Conservation (phyloP, 2,329 filamentous ascomycete species). For the Meredithiella fracta region DNA sequence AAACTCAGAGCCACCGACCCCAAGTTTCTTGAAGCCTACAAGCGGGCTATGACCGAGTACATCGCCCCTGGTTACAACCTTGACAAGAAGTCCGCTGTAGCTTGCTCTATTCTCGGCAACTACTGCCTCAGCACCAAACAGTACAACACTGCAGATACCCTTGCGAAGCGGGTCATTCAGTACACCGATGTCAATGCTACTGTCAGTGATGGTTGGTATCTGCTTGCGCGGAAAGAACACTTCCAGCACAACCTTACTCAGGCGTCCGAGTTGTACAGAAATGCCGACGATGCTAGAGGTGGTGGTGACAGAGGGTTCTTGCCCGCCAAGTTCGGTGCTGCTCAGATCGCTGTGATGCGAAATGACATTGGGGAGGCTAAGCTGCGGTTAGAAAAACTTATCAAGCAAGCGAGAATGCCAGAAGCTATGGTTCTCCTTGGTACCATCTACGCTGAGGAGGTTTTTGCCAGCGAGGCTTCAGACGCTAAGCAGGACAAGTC, state of each 20-base stretch:
- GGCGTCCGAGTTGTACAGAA: constrained; percentile 73
- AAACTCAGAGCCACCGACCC: constrained; percentile 70
- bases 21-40: constrained; percentile 71
- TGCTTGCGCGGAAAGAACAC: constrained; percentile 82
- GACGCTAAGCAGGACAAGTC: constrained; percentile 75
- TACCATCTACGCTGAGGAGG: constrained; percentile 84
- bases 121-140: constrained; percentile 79
- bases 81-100: constrained; percentile 78
- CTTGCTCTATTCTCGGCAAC: constrained; percentile 74
- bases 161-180: constrained; percentile 87
- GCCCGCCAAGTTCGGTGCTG: constrained; percentile 85
- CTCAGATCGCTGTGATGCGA: constrained; percentile 73
- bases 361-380: constrained; percentile 84
- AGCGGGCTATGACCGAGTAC: constrained; percentile 85
- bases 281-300: constrained; percentile 80
- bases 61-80: constrained; percentile 87
- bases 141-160: constrained; percentile 63
- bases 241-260: constrained; percentile 57
- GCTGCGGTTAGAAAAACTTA: constrained; percentile 82
- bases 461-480: constrained; percentile 60
- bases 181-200: constrained; percentile 92
- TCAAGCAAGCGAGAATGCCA: constrained; percentile 64
- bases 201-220: constrained; percentile 93
- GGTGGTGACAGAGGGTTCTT: constrained; percentile 81
- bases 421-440: constrained; percentile 89